phyloP scores from a whole-genome alignment of 2,329 filamentous ascomycete species.

The Fusarium penzigii region DNA sequence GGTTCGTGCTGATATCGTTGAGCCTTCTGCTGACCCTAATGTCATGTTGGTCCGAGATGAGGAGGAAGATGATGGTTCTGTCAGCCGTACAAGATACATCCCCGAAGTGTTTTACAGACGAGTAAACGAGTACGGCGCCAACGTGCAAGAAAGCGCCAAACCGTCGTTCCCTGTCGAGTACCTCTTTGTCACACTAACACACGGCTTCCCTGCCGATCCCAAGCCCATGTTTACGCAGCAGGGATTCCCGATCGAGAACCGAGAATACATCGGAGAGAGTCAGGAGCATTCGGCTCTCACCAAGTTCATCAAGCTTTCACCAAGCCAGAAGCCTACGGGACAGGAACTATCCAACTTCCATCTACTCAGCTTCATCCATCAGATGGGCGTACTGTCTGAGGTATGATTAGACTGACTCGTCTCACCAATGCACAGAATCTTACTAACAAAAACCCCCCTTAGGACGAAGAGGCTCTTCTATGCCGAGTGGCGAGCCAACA shows the following conservation, averaged over 20 bases:
- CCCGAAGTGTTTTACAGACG: slow-evolving; percentile 95
- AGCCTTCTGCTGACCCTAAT: slow-evolving; percentile 88
- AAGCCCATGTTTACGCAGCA: slow-evolving; percentile 74
- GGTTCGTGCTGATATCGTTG: slow-evolving; percentile 91
- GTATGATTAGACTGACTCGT: slow-evolving; percentile 48
- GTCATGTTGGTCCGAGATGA: slow-evolving; percentile 95
- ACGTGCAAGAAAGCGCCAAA: slow-evolving; percentile 96
- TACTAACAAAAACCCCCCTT: slow-evolving; percentile 13
- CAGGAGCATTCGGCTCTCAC: slow-evolving; percentile 74
- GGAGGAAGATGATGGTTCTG: slow-evolving; percentile 74
- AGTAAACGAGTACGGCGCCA: slow-evolving; percentile 95
- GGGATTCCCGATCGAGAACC: slow-evolving; percentile 88
- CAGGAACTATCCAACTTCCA: slow-evolving; percentile 89
- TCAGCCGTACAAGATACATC: slow-evolving; percentile 79
- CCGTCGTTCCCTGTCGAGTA: slow-evolving; percentile 97
- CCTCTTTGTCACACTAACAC: slow-evolving; percentile 90
- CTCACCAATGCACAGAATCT: not conserved
- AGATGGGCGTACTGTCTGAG: slow-evolving; percentile 80
- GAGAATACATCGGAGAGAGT: slow-evolving; percentile 79
- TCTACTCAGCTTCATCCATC: slow-evolving; percentile 82
- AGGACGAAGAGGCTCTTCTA: slow-evolving; percentile 89
- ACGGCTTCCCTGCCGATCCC: slow-evolving; percentile 85
- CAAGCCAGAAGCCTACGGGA: slow-evolving; percentile 61
- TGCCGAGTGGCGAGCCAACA: slow-evolving; percentile 82
- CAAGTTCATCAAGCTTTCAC: slow-evolving; percentile 65